Base-by-base conservation (phyloP, 1,139 yeast genomes). In the Chernovozyma sophiae-reginae region DNA sequence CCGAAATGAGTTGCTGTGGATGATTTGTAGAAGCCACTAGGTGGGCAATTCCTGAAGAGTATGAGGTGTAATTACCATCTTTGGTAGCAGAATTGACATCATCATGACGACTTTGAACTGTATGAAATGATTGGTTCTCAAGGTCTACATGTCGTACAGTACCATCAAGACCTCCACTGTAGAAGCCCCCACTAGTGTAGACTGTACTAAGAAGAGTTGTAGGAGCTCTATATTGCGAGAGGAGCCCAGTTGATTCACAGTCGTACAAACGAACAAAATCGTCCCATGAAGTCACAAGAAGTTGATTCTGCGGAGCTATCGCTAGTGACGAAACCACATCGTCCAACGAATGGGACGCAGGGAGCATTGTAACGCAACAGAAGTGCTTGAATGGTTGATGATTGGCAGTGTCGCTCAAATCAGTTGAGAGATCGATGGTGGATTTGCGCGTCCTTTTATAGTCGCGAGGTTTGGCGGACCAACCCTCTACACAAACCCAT, bases 131-230 rank as follows among this genome's bases (percentile, higher is more conserved):
- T 12, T 35, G 33, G 43, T 71, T 72, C 44, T 73, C 78, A 37
- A 64, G 56, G 49, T 74, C 79, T 12, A 74, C 33, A 30, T 55
- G 60, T 24, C 60, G 52, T 2, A 74, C 53, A 6, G 57, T 44
- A 1, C 81, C 80, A 41, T 69, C 72, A 13, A 66, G 46, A 14
- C 58, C 57, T 3, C 76, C 72, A 4, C 61, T 51, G 37, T 52
- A 63, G 8, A 51, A 42, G n/a, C 44, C 47, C 16, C 41, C 45
- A 12, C 24, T 17, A 19, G 47, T 43, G 36, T 44, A 50, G 2
- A 49, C 45, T 17, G 53, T 40, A 31, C 55, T 44, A 4, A 58
- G 42, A 5, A 51, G 45, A 8, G 63, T 57, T n/a, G 47, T 36
- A 1, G 41, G 37, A 11, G 54, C 31, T n/a, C 37, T 10, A 35